These are phyloP conservation scores for Neurospora sp. DNA, from an alignment of 495 filamentous ascomycete genomes.

Conservation along the genomic window DNA sequence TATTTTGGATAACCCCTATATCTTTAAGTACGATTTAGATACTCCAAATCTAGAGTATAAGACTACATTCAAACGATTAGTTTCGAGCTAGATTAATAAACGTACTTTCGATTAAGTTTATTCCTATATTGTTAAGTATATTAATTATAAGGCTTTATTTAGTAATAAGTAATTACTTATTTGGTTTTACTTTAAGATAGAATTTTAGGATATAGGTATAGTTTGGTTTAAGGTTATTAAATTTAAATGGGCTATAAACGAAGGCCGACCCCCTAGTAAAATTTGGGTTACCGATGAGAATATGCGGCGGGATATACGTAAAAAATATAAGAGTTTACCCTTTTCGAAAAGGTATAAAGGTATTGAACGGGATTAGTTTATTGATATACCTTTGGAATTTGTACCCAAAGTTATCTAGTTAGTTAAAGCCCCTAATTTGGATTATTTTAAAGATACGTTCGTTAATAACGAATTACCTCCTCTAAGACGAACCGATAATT, in stretches of 20 bases:
- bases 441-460: not conserved
- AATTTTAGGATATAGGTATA: no score
- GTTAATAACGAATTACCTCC: not conserved
- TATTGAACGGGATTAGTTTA: not conserved
- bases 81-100: not conserved
- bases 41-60: not conserved
- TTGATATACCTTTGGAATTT: not conserved
- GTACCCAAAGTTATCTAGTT: not conserved
- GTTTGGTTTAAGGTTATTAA: no score
- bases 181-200: no score
- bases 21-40: not conserved
- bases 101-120: no score
- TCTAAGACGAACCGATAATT: not conserved
- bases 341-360: not conserved
- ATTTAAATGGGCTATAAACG: no score
- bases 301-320: not conserved
- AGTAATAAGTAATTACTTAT: no score
- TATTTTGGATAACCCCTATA: not conserved
- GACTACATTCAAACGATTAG: rapidly evolving
- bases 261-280: no score
- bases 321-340: not conserved
- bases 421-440: not conserved
- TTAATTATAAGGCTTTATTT: no score
- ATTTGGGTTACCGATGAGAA: no score
- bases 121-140: no score